These are phyloP conservation scores for Chenopodium berlandieri DNA, from an alignment of 148 eudicot genomes.

Conservation along the genomic window DNA sequence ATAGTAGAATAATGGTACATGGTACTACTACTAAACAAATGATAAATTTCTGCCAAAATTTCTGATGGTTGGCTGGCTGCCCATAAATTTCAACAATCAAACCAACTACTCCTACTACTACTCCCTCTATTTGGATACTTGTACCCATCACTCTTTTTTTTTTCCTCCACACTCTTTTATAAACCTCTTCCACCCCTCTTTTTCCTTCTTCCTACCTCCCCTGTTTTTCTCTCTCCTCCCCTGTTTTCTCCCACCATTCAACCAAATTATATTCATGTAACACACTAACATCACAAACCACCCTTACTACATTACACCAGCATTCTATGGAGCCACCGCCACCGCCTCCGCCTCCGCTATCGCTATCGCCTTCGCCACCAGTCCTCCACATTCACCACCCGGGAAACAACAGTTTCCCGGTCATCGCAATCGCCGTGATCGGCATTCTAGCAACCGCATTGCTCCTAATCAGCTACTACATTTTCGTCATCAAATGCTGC, in stretches of 20 bases:
- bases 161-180: conserved; percentile 2
- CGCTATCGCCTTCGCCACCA: neutral
- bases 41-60: conserved; percentile 5
- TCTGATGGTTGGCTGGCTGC: conserved; percentile 30
- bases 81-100: conserved; percentile 27
- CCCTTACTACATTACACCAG: neutral
- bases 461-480: conserved; percentile 63
- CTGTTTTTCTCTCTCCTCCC: conserved; percentile 6
- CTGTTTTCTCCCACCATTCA: neutral
- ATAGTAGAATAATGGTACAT: no score
- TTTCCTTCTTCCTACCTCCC: neutral
- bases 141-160: conserved; percentile 16
- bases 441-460: conserved; percentile 72
- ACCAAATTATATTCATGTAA: conserved; percentile 10
- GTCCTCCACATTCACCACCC: neutral
- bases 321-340: neutral
- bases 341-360: neutral
- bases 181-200: neutral
- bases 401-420: conserved; percentile 47
- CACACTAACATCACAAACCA: neutral
- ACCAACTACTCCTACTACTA: conserved; percentile 19
- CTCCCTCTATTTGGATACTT: neutral
- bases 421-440: conserved; percentile 69
- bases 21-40: conserved; percentile 3
- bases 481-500: conserved; percentile 85